Percentiles rank a stretch among this genome's conserved stretches.
phyloP scores from a whole-genome alignment of 768 basidiomycete genomes.

The Baorangia bicolor region DNA sequence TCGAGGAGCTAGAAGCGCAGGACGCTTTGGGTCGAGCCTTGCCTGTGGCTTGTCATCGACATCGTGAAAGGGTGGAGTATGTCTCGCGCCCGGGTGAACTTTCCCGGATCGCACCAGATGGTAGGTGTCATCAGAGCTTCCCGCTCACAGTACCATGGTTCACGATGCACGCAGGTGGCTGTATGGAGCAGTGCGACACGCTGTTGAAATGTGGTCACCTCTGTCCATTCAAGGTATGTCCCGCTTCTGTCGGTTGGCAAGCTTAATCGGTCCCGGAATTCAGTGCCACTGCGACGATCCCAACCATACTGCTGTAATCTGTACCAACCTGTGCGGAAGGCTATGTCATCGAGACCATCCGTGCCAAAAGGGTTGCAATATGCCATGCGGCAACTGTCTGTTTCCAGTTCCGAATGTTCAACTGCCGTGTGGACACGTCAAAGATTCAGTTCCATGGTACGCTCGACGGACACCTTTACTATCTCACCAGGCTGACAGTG shows the following conservation, averaged over 20 bases:
- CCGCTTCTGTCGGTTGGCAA: not conserved
- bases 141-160: not conserved
- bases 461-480: slow-evolving; percentile 2
- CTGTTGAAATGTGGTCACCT: slow-evolving; percentile 60
- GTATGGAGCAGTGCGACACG: slow-evolving; percentile 53
- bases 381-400: slow-evolving; percentile 51
- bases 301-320: slow-evolving; percentile 47
- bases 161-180: slow-evolving; percentile 48
- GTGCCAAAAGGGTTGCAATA: slow-evolving; percentile 51
- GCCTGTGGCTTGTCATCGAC: slow-evolving; percentile 57
- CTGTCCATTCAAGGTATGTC: slow-evolving; percentile 57
- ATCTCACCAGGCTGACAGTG: not conserved
- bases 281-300: slow-evolving; percentile 65
- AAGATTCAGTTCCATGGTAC: slow-evolving; percentile 49
- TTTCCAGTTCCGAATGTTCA: slow-evolving; percentile 45
- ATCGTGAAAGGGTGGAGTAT: slow-evolving; percentile 42
- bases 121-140: slow-evolving; percentile 28
- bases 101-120: slow-evolving; percentile 52
- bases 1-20: slow-evolving; percentile 53
- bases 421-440: slow-evolving; percentile 60
- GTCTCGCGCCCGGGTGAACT: slow-evolving; percentile 54
- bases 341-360: slow-evolving; percentile 60
- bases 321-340: slow-evolving; percentile 47
- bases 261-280: not conserved
- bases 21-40: slow-evolving; percentile 50